Evolutionary conservation across 1,284 basidiomycete species (phyloP).

Genomic region (Fereydounia khargensis): DNA sequence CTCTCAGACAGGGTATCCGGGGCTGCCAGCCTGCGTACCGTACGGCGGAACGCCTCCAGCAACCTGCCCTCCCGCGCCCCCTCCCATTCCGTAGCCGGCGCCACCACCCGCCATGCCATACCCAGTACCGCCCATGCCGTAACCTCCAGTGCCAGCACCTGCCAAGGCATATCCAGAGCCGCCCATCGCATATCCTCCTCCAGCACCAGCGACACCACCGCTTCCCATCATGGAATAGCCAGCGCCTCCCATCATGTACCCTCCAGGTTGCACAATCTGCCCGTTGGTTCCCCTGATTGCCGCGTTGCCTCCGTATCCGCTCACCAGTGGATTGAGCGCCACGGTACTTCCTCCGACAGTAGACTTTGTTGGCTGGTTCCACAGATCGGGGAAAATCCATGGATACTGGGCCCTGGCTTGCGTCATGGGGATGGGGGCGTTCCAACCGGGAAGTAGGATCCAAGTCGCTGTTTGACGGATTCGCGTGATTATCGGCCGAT

Average conservation of each 20-base stretch:
- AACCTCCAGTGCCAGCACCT: background rate
- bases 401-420: conserved; percentile 28
- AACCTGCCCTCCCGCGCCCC: no score
- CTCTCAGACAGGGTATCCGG: background rate
- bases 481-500: background rate
- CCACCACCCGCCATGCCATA: no score
- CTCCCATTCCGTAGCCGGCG: no score
- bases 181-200: background rate
- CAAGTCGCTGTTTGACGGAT: conserved; percentile 10
- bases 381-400: conserved; percentile 19
- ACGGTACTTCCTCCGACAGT: background rate
- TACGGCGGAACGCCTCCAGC: no score
- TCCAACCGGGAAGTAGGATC: conserved; percentile 16
- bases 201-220: background rate
- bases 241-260: no score
- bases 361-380: conserved; percentile 9
- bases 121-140: no score
- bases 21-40: no score
- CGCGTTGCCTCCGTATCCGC: background rate
- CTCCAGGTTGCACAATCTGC: background rate
- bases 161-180: background rate
- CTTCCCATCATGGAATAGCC: no score
- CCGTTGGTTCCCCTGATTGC: background rate
- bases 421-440: conserved; percentile 24
- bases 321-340: background rate